Evolutionary conservation across 352 stramenopile species (phyloP), one percentile per base, ranked within the genome.

Genomic region (Aphanomyces invadans): DNA sequence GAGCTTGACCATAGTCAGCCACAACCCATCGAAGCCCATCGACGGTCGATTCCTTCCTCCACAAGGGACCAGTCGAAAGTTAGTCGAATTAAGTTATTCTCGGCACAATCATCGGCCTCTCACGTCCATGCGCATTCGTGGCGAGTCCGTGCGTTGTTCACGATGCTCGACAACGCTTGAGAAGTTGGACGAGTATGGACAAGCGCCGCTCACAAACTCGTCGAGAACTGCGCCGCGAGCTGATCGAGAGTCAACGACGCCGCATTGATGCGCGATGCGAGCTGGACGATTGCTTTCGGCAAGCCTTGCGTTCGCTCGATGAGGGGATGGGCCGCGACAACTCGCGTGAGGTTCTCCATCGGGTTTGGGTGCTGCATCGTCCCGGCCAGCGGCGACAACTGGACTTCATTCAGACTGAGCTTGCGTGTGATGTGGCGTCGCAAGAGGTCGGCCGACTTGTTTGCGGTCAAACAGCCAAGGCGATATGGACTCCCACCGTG

Each of bases 391-490:
- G 60, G 60, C 25, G 60, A 67, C n/a, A 9, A 11, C 11, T 29
- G 48, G 4, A 67, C 0, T 12, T 60, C 60, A 2, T 42, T 7
- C 19, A 67, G 46, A n/a, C 21, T 29, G 2, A 67, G 32, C 19
- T 51, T 48, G 26, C 60, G 45, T 9, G 32, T 51, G 42, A 67
- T 21, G 28, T 57, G 49, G 17, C 60, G 42, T 15, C 60, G 60
- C 28, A 67, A 29, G 21, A 67, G 42, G 32, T 67, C 60, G 25
- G 46, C 60, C 21, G 60, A 33, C 12, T 21, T 57, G 42, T 33
- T 38, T 17, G 60, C 32, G 17, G 42, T 29, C 33, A 67, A 32
- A 32, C 25, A 21, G 17, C 26, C 19, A 25, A 67, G n/a, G n/a
- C 38, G 10, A 31, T 23, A 57, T n/a, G 19, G 49, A 33, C 49